Evolutionary conservation across 768 basidiomycete genomes (phyloP), one percentile per base, ranked within the genome.

Genomic region (Piloderma croceum): DNA sequence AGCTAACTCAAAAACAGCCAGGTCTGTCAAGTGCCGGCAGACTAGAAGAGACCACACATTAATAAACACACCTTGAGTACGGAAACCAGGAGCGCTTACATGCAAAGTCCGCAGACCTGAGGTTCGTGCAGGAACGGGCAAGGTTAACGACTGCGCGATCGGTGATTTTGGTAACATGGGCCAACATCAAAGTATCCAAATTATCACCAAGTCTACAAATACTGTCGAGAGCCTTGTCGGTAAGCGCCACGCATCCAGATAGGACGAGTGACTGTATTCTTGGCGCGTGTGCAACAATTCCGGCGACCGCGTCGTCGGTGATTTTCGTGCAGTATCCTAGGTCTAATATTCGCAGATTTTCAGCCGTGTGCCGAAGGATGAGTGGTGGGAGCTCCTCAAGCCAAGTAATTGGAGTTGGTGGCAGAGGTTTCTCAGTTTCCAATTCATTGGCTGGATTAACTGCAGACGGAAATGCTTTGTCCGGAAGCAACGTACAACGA

Each of bases 41-140:
- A 84, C 87, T 90, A 50, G 46, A 34, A 52, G n/a, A 27, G 17
- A 18, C 22, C 25, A 38, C 31, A 40, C 23, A 43, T 43, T n/a
- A 25, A 39, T 61, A 44, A 58, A 51, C 24, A 40, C 31, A 40
- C 49, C 42, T 38, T 19, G 10, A 33, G 24, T 37, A 40, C 23
- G 40, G 47, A 31, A 32, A 46, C 39, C 25, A 29, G 25, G 41
- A 32, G 12, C 21, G 70, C 88, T 63, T 59, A 91, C 90, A 90
- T 34, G 89, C 86, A 35, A 96, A 66, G 59, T 96, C 93, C 47
- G 96, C 70, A 53, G 84, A 86, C 41, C 83, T 72, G 36, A 98
- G 65, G 25, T 83, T 75, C 1, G 69, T 64, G 58, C 92, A 98
- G 13, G 71, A 60, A 20, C 83, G 72, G 5, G 79, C 82, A 32